A percentile compares a stretch with the other conserved stretches of the same genome.
phyloP scores from a whole-genome alignment of 768 basidiomycete genomes.

The Cyclocybe cylindracea region DNA sequence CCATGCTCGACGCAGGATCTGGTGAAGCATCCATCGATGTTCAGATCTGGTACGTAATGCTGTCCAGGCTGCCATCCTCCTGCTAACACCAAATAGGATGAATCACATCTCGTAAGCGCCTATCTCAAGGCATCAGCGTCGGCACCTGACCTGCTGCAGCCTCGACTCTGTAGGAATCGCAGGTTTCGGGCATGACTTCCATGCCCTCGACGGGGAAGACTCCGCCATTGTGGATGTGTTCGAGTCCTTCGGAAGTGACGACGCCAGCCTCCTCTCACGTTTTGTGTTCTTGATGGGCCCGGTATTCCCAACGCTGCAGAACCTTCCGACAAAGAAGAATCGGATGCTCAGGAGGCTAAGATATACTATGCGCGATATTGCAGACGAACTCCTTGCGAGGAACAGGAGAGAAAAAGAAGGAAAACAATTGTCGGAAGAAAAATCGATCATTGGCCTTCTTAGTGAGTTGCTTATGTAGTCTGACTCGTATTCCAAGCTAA shows the following conservation, averaged over 20 bases:
- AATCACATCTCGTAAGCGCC: conserved; percentile 41
- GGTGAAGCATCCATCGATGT: conserved; percentile 43
- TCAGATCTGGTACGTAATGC: conserved; percentile 39
- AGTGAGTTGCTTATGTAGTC: conserved; percentile 22
- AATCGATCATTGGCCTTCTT: conserved; percentile 40
- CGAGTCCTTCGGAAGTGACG: conserved; percentile 30
- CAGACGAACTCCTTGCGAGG: conserved; percentile 37
- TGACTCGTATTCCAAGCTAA: neutral
- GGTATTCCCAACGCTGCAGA: conserved; percentile 33
- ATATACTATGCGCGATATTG: conserved; percentile 37
- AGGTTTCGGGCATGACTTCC: conserved; percentile 61
- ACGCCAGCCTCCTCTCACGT: conserved; percentile 27
- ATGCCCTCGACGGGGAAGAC: conserved; percentile 47
- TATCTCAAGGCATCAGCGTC: neutral
- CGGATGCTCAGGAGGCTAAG: conserved; percentile 30
- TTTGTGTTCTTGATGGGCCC: conserved; percentile 36
- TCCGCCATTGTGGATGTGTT: conserved; percentile 43
- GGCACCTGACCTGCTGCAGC: conserved; percentile 24
- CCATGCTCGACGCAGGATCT: conserved; percentile 23
- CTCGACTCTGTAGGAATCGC: conserved; percentile 61
- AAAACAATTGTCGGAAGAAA: conserved; percentile 28
- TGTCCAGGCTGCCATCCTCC: neutral
- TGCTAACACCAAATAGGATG: conserved; percentile 32
- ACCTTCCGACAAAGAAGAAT: conserved; percentile 37
- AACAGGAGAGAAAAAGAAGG: conserved; percentile 33